A percentile compares a stretch with the other conserved stretches of the same genome.
These are phyloP conservation scores for Alternaria triticina DNA, from an alignment of 2,329 filamentous ascomycete species.

Conservation along the genomic window DNA sequence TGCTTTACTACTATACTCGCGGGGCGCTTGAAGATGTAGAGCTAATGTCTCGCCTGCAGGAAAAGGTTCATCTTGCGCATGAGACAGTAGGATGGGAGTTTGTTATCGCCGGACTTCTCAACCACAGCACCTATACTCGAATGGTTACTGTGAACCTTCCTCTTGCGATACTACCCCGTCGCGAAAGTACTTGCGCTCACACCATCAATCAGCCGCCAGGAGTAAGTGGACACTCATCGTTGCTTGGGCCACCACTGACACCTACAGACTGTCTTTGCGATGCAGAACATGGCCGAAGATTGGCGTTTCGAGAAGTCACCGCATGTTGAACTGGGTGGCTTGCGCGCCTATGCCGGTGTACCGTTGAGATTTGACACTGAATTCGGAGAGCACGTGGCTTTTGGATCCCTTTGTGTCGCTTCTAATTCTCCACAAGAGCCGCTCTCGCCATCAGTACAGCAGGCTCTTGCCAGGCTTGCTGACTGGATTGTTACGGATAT, in stretches of 20 bases:
- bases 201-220: slow-evolving; percentile 48
- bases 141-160: slow-evolving; percentile 53
- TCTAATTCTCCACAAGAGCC: slow-evolving; percentile 44
- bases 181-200: slow-evolving; percentile 56
- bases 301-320: slow-evolving; percentile 55
- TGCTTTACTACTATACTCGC: slow-evolving; percentile 55
- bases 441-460: slow-evolving; percentile 42
- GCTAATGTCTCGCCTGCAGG: slow-evolving; percentile 51
- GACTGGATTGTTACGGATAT: slow-evolving; percentile 53
- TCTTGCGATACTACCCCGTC: slow-evolving; percentile 52
- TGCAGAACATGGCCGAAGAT: slow-evolving; percentile 53
- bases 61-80: slow-evolving; percentile 51
- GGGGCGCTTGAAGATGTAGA: slow-evolving; percentile 50
- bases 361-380: slow-evolving; percentile 51
- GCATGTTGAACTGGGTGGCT: slow-evolving; percentile 50
- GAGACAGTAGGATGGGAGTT: slow-evolving; percentile 56
- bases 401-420: slow-evolving; percentile 55
- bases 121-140: slow-evolving; percentile 53
- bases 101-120: slow-evolving; percentile 54
- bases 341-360: slow-evolving; percentile 52
- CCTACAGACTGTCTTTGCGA: slow-evolving; percentile 47
- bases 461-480: slow-evolving; percentile 45
- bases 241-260: background rate
- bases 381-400: slow-evolving; percentile 48
- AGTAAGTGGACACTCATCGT: slow-evolving; percentile 23